Conservation (phyloP, 2,329 filamentous ascomycete genomes). For the Falciphora oryzae region DNA sequence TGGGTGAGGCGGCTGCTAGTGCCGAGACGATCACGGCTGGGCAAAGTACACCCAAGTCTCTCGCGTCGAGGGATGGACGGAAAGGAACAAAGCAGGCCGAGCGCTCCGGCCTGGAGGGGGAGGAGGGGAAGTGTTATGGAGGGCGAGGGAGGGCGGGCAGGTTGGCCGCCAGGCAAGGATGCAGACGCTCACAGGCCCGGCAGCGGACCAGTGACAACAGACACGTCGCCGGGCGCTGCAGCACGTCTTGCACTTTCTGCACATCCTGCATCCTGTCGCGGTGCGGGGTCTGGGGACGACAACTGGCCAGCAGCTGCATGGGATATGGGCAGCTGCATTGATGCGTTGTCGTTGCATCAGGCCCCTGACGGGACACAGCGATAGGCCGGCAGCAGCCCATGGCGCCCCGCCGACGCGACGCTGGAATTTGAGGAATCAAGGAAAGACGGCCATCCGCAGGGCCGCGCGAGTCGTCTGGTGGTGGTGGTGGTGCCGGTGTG, state of each 20-base stretch:
- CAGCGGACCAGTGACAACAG: not conserved
- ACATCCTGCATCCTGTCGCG: not conserved
- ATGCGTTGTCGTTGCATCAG: conserved; percentile 31
- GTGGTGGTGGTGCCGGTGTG: conserved; percentile 23
- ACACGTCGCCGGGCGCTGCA: conserved; percentile 1
- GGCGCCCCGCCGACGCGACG: conserved; percentile 14
- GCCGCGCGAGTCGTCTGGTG: not conserved
- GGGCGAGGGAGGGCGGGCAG: not conserved
- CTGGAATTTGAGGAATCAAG: conserved; percentile 29
- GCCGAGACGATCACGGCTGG: not conserved
- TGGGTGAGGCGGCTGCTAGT: not conserved
- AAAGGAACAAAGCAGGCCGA: not conserved
- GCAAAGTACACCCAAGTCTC: not conserved
- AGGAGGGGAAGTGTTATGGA: not conserved
- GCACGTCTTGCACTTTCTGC: not conserved
- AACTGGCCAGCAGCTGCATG: not conserved
- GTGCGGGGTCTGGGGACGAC: conserved; percentile 1
- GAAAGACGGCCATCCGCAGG: conserved; percentile 19
- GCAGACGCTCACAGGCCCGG: not conserved
- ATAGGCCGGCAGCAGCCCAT: conserved; percentile 33
- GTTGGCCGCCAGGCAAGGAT: not conserved
- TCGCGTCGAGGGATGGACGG: not conserved
- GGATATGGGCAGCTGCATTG: conserved; percentile 28
- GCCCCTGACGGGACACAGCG: conserved; percentile 12
- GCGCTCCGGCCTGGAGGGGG: not conserved